Conservation (phyloP, 2,329 filamentous ascomycete species). For the Zymoseptoria pseudotritici region DNA sequence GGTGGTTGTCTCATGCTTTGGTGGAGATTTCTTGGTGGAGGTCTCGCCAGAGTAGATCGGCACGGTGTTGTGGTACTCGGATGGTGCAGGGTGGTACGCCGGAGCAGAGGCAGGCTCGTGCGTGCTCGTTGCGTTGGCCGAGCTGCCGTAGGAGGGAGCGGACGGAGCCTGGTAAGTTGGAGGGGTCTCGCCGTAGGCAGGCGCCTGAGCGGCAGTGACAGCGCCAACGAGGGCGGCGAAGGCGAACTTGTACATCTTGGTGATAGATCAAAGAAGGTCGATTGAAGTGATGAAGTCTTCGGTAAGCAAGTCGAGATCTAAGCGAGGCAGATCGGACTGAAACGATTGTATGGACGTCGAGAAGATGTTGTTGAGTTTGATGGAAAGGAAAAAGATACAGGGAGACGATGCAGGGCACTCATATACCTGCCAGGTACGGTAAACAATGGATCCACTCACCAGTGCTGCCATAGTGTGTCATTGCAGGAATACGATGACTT, state of each 20-base stretch:
- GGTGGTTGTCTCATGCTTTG: not conserved
- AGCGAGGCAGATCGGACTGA: not conserved
- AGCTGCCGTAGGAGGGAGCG: too few relatives aligned
- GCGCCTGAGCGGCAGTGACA: not conserved
- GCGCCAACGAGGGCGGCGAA: not conserved
- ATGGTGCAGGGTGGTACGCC: not conserved
- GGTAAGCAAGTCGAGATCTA: not conserved
- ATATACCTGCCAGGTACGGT: not conserved
- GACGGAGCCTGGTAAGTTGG: not conserved
- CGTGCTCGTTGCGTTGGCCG: not conserved
- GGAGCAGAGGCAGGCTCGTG: not conserved
- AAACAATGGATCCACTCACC: not conserved
- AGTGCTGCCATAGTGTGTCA: not conserved
- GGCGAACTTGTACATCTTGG: constrained; percentile 1
- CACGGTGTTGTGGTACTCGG: not conserved
- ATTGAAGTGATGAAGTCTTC: not conserved
- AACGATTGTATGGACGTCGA: not conserved
- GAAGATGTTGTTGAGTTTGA: not conserved
- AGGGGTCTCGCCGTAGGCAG: not conserved
- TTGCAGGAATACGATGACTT: not conserved
- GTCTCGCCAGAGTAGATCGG: not conserved
- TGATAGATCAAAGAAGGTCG: not conserved
- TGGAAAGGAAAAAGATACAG: not conserved
- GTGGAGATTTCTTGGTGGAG: not conserved
- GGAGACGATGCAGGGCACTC: not conserved